Base-by-base conservation (phyloP, 2,329 filamentous ascomycete genomes). In the Colletotrichum higginsianum region DNA sequence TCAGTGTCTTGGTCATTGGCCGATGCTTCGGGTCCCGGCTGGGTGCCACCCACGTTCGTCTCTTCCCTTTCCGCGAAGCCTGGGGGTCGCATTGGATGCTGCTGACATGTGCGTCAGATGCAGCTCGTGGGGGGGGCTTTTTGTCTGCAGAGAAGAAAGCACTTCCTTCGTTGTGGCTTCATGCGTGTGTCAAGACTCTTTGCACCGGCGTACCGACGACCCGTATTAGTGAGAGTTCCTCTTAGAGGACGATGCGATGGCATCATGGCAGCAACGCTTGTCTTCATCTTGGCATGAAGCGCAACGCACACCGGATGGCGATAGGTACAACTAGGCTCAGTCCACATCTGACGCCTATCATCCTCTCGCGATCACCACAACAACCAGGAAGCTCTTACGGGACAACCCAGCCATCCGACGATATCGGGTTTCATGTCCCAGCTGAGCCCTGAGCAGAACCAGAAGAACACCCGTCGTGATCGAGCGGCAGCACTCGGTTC, bases 101-200 rank as follows among this genome's bases (percentile, higher is more conserved):
- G 55, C 42, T 71, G 63, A 71, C 64, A 26, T 26, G 55, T 67
- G 67, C 67, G 50, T 71, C 67, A 71, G 67, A 50, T 62, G 23
- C 38, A 50, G 64, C 56, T 40, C 21, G 67, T 58, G 64, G 64
- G 50, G 64, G 23, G 44, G 26, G 4, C 26, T 26, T 5, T 26
- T 26, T 53, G 57, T 8, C 44, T 21, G 13, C 11, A 57, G 50
- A 44, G 57, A 62, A 56, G 38, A 58, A 71, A 71, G 67, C 67
- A 71, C 44, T 52, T 52, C 40, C 21, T 50, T 21, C 26, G 26
- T 26, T 26, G 61, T 42, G 42, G 30, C 67, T 66, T 66, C 62
- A 55, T 55, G 55, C 12, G 13, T 16, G 13, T 61, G 16, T 16
- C 12, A 15, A 18, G 26, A 8, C 15, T 26, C 21, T 35, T 46